phyloP scores from a whole-genome alignment of 805 yeast species.

The Kuraishia ogatae region DNA sequence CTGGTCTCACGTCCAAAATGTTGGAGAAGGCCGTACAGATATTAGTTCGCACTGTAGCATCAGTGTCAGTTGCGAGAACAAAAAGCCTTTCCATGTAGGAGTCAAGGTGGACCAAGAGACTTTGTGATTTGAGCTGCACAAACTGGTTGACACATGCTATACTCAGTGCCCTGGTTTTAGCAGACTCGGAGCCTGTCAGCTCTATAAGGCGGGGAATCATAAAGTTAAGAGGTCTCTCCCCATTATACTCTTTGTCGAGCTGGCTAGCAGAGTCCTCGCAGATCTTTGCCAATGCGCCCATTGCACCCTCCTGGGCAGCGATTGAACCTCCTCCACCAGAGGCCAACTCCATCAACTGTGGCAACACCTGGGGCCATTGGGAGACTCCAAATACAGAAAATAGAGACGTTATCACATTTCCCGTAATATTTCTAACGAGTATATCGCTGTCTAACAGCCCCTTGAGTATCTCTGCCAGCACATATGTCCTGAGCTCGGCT shows the following conservation, averaged over 20 bases:
- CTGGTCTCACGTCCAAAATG: slow-evolving; percentile 71
- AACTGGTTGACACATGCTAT: slow-evolving; percentile 72
- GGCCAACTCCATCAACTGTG: slow-evolving; percentile 57
- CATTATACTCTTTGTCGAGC: slow-evolving; percentile 57
- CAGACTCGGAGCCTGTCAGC: slow-evolving; percentile 30
- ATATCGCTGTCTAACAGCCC: slow-evolving; percentile 44
- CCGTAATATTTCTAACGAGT: slow-evolving; percentile 81
- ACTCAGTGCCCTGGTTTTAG: slow-evolving; percentile 50
- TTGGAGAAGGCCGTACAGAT: slow-evolving; percentile 70
- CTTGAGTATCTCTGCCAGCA: slow-evolving; percentile 26
- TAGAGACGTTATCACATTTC: slow-evolving; percentile 80
- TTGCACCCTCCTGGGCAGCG: slow-evolving; percentile 60
- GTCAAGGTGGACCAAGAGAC: slow-evolving; percentile 57
- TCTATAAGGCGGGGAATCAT: slow-evolving; percentile 60
- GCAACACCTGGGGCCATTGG: slow-evolving; percentile 70
- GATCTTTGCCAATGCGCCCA: slow-evolving; percentile 74
- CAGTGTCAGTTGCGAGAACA: slow-evolving; percentile 53
- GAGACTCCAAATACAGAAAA: slow-evolving; percentile 58
- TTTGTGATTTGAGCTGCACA: slow-evolving; percentile 59
- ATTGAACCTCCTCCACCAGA: slow-evolving; percentile 32
- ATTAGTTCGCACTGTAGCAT: slow-evolving; percentile 55
- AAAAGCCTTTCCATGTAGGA: slow-evolving; percentile 58
- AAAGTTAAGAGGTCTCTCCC: slow-evolving; percentile 57
- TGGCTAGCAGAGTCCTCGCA: slow-evolving; percentile 77
- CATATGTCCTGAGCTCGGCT: slow-evolving; percentile 22